phyloP scores from a whole-genome alignment of 2,329 filamentous ascomycete species.

The Fusarium chaquense region DNA sequence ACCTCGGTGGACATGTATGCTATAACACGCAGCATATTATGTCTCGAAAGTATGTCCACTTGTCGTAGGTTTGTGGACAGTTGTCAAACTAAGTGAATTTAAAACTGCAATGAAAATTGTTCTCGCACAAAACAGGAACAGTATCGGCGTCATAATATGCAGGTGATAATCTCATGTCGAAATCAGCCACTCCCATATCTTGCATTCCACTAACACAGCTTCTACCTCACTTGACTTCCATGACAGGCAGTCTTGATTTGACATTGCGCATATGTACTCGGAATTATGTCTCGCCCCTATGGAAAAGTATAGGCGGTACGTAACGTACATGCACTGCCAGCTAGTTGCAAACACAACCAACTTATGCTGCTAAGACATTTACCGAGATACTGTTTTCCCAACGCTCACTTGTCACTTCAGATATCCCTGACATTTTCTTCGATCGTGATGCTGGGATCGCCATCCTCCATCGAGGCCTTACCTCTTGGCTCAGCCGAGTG shows the following conservation, averaged over 20 bases:
- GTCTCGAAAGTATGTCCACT: conserved; percentile 1
- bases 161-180: not conserved
- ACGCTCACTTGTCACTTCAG: conserved; percentile 2
- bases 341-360: not conserved
- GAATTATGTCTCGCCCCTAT: not conserved
- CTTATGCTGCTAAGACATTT: not conserved
- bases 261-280: not conserved
- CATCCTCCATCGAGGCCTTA: conserved; percentile 30
- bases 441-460: conserved; percentile 17
- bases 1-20: conserved; percentile 2
- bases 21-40: not conserved
- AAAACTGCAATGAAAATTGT: not conserved
- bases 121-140: conserved; percentile 1
- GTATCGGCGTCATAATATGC: conserved; percentile 1
- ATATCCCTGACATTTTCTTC: conserved; percentile 1
- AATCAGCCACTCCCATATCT: not conserved
- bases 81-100: not conserved
- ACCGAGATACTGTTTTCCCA: conserved; percentile 1
- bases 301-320: not conserved
- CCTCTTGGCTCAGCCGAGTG: conserved; percentile 10
- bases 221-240: not conserved
- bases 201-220: conserved; percentile 3
- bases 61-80: not conserved
- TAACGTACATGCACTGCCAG: not conserved
- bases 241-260: not conserved